Conservation (phyloP, 768 basidiomycete species). For the Hebeloma cylindrosporum region DNA sequence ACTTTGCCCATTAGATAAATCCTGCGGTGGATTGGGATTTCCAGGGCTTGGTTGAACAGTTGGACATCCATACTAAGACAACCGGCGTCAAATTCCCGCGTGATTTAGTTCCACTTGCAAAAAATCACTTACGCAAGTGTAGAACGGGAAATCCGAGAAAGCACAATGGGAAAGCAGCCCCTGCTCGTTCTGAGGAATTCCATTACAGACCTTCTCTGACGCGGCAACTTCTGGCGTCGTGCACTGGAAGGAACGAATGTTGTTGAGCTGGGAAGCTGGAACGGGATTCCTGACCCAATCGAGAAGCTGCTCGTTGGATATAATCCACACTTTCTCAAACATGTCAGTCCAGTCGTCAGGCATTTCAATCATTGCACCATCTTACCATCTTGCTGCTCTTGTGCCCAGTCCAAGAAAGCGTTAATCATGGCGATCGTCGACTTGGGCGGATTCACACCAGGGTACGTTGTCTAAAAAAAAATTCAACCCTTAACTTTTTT, state of each 20-base stretch:
- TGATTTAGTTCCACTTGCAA: not conserved
- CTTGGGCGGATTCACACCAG: slow-evolving; percentile 50
- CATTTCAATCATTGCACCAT: slow-evolving; percentile 1
- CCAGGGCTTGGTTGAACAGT: slow-evolving; percentile 46
- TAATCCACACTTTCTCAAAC: slow-evolving; percentile 70
- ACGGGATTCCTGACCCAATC: slow-evolving; percentile 74
- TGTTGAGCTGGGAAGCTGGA: slow-evolving; percentile 57
- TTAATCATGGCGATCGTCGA: slow-evolving; percentile 77
- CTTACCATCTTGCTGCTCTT: slow-evolving; percentile 62
- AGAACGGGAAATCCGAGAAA: slow-evolving; percentile 78
- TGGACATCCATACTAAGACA: slow-evolving; percentile 82
- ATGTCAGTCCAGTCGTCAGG: not conserved
- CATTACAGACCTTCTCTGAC: slow-evolving; percentile 67
- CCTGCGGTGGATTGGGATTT: slow-evolving; percentile 69
- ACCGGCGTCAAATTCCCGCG: not conserved
- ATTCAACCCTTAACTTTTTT: too few relatives aligned
- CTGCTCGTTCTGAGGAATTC: slow-evolving; percentile 65
- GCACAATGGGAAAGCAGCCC: slow-evolving; percentile 61
- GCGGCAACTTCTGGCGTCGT: slow-evolving; percentile 57
- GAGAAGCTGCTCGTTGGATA: slow-evolving; percentile 68
- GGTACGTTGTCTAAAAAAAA: slow-evolving; percentile 47
- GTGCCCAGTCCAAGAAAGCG: slow-evolving; percentile 79
- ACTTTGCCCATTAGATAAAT: slow-evolving; percentile 41
- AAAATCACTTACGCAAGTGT: slow-evolving; percentile 68
- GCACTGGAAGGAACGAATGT: slow-evolving; percentile 59